Evolutionary conservation across 2,329 filamentous ascomycete genomes (phyloP).

Genomic region (Beauveria sp.): DNA sequence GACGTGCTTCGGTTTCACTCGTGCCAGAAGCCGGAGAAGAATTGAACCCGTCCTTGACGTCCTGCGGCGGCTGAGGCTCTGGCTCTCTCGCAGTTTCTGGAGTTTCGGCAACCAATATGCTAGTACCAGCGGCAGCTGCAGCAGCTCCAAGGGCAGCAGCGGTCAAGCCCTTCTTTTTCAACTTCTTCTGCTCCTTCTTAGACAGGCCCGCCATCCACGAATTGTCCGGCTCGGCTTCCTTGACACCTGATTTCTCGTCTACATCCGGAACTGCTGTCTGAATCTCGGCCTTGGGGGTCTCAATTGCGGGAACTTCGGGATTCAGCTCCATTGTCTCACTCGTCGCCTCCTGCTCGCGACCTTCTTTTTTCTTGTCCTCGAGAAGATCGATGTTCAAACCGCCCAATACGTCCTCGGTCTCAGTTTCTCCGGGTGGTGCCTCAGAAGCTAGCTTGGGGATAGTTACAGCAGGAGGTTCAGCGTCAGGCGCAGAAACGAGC

Average conservation of each 20-base stretch:
- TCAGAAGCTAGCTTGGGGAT: neutral
- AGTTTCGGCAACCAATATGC: neutral
- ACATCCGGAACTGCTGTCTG: neutral
- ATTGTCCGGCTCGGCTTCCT: constrained; percentile 2
- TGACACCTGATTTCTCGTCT: neutral
- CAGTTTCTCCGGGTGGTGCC: neutral
- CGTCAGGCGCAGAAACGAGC: too few relatives aligned
- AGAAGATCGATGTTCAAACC: neutral
- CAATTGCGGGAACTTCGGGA: neutral
- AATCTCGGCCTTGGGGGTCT: neutral
- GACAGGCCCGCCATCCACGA: constrained; percentile 4
- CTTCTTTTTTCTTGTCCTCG: constrained; percentile 25
- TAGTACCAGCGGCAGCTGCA: neutral
- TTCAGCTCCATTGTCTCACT: neutral
- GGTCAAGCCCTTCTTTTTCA: constrained; percentile 6
- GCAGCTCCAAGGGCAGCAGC: neutral
- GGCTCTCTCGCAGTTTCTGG: neutral
- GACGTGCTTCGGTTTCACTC: neutral
- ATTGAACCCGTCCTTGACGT: neutral
- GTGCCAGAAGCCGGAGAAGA: neutral
- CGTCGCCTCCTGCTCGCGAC: constrained; percentile 19
- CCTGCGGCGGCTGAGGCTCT: neutral
- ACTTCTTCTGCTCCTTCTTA: constrained; percentile 27
- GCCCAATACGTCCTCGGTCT: neutral
- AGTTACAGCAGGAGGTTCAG: neutral